Evolutionary conservation across 371 early-diverging fungal species (phyloP).

Genomic region (Mucor velutinosus): DNA sequence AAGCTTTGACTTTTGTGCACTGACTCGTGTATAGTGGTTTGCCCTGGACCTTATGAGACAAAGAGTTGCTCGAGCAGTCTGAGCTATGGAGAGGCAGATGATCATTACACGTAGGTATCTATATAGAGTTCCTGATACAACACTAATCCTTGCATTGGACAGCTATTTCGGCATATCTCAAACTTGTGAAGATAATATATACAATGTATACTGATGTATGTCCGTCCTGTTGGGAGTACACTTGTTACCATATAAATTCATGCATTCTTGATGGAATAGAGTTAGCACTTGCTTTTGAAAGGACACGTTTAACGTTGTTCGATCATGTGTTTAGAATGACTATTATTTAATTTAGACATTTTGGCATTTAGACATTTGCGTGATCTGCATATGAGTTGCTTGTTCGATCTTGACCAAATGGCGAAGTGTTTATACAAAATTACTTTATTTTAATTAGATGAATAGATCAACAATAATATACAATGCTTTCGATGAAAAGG

Average conservation of each 20-base stretch:
- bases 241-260: background rate
- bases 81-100: background rate
- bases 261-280: background rate
- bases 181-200: constrained; percentile 1
- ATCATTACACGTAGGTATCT: background rate
- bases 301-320: too few relatives aligned
- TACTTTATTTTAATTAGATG: background rate
- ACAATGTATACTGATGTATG: background rate
- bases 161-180: constrained; percentile 13
- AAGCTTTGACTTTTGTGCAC: background rate
- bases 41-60: constrained; percentile 22
- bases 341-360: background rate
- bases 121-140: background rate
- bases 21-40: background rate
- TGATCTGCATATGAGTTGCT: too few relatives aligned
- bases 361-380: too few relatives aligned
- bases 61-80: constrained; percentile 13
- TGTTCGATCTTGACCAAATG: background rate
- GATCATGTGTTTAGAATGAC: background rate
- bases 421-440: background rate
- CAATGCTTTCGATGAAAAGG: background rate
- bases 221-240: background rate
- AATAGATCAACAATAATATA: background rate
- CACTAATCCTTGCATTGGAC: background rate
- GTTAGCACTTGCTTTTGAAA: background rate